Conservation (phyloP, 2,329 filamentous ascomycete genomes). For the Cephalotrichum gorgonifer region DNA sequence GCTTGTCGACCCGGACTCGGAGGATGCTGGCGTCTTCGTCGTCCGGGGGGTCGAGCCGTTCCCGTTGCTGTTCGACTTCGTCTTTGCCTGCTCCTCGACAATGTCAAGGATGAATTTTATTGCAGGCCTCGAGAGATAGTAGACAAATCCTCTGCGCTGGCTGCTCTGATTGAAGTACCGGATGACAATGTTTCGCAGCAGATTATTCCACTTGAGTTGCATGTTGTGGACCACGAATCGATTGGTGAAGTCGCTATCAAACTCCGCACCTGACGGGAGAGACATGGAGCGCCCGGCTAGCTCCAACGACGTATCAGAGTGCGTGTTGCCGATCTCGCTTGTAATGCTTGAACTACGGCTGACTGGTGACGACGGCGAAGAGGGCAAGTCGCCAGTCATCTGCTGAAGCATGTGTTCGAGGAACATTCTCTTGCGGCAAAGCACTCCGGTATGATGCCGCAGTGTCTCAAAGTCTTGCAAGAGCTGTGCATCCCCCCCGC, state of each 20-base stretch:
- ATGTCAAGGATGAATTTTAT: slow-evolving; percentile 98
- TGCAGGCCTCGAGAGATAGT: slow-evolving; percentile 90
- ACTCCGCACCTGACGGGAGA: slow-evolving; percentile 63
- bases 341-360: background rate
- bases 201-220: slow-evolving; percentile 97
- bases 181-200: slow-evolving; percentile 87
- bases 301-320: slow-evolving; percentile 29
- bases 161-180: slow-evolving; percentile 97
- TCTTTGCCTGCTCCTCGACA: slow-evolving; percentile 82
- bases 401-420: slow-evolving; percentile 47
- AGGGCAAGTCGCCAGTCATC: slow-evolving; percentile 20
- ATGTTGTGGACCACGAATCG: slow-evolving; percentile 97
- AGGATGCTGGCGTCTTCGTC: slow-evolving; percentile 3
- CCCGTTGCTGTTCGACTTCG: slow-evolving; percentile 19
- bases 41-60: slow-evolving; percentile 12
- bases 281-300: slow-evolving; percentile 53
- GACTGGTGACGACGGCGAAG: background rate
- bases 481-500: slow-evolving; percentile 36
- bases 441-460: slow-evolving; percentile 40
- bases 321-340: slow-evolving; percentile 14
- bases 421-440: slow-evolving; percentile 48
- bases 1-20: background rate
- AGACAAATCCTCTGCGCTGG: slow-evolving; percentile 90
- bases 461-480: slow-evolving; percentile 52
- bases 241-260: slow-evolving; percentile 93